Base-by-base conservation (phyloP, 2,329 filamentous ascomycete species). In the Rutstroemia sp. region DNA sequence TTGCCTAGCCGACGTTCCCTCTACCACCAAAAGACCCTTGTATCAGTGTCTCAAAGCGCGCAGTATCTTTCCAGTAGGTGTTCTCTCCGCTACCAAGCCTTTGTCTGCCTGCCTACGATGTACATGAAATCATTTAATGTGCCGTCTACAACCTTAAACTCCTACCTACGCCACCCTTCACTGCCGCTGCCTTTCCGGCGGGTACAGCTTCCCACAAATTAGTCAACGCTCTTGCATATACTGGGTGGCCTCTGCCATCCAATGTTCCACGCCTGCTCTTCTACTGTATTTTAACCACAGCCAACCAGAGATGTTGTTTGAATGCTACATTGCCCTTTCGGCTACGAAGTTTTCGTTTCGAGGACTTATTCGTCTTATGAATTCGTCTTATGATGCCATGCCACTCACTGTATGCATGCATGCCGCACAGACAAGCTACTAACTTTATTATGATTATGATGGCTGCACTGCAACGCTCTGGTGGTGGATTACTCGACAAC, bases 141-240 rank as follows among this genome's bases (percentile, higher is more conserved):
- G 30, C 30, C 30, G 42, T 47, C n/a, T 47, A 46, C 42, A 39
- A 49, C 18, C 44, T 44, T 44, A 23, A 54, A 41, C 18, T 49
- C 34, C 14, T 51, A 27, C 37, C 14, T 51, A 18, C 49, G 42
- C 52, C 38, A 39, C 52, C 52, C 45, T 49, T 49, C 18, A 54
- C 45, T 49, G 37, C 52, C 45, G 52, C 25, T 38, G 18, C 37
- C 16, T 47, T 47, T 39, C 5, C 34, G 44, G 27, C 44, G 34
- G 42, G 44, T 30, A 41, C 44, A 54, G 21, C 52, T 52, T 25
- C 50, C 42, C 39, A 39, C 27, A 41, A 47, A 25, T 18, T 23
- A 42, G 34, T 42, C 34, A 54, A 54, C 52, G 52, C 23, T 54
- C 18, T 25, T 54, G 52, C 52, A 54, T 50, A 49, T 54, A 38